Percentiles rank a stretch among this genome's conserved stretches.
phyloP scores from a whole-genome alignment of 2,329 filamentous ascomycete genomes.

The Phialocephala subalpina region DNA sequence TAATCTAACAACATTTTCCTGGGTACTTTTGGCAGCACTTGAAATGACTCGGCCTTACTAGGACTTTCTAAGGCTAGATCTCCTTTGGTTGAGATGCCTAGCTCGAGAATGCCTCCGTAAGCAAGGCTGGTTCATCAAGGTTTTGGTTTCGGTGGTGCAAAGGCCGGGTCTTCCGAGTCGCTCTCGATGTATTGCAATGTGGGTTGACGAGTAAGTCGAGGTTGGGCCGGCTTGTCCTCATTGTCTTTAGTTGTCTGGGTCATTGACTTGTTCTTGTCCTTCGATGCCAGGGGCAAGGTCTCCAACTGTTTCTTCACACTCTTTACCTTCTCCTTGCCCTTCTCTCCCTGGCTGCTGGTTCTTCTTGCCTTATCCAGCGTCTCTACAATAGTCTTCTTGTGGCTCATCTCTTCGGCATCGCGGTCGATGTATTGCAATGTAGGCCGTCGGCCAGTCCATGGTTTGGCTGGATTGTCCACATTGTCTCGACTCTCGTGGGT shows the following conservation, averaged over 20 bases:
- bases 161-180: neutral
- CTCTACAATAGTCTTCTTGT: neutral
- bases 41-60: neutral
- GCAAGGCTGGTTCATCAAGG: constrained; percentile 1
- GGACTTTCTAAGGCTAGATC: no score
- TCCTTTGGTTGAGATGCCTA: no score
- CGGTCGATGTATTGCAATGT: no score
- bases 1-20: neutral
- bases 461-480: no score
- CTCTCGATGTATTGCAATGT: neutral
- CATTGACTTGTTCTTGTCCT: neutral
- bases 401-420: no score
- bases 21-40: neutral
- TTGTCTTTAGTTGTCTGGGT: neutral
- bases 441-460: no score
- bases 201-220: neutral
- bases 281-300: neutral
- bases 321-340: no score
- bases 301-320: no score
- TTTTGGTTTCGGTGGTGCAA: constrained; percentile 11
- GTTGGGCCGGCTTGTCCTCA: neutral
- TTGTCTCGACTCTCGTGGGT: no score
- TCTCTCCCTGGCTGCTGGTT: neutral
- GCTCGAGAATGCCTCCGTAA: no score
- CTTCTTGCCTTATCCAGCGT: neutral